Percentiles rank a stretch among this genome's conserved stretches.
phyloP scores from a whole-genome alignment of 1,139 yeast genomes.

The Wickerhamomyces sp. region DNA sequence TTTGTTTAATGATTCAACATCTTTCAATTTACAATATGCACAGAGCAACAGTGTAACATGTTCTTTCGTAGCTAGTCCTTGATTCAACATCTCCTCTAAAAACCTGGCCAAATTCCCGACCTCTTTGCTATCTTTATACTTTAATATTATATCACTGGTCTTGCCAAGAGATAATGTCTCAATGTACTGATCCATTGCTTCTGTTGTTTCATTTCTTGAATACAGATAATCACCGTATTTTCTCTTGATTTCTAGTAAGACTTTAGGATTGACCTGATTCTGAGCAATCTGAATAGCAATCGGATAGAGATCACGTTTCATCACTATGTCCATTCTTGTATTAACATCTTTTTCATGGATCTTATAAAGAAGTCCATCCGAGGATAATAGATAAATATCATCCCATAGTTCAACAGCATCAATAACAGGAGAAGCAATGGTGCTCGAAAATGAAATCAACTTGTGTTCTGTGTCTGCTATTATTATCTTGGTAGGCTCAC shows the following conservation, averaged over 20 bases:
- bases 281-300: constrained; percentile 71
- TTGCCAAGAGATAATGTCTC: constrained; percentile 48
- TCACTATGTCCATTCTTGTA: constrained; percentile 65
- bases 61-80: constrained; percentile 56
- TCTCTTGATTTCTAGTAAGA: constrained; percentile 50
- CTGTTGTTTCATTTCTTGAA: constrained; percentile 57
- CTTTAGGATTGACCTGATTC: constrained; percentile 30
- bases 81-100: constrained; percentile 53
- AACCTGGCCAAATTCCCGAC: constrained; percentile 62
- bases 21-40: constrained; percentile 76
- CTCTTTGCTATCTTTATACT: constrained; percentile 81
- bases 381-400: constrained; percentile 55
- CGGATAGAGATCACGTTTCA: constrained; percentile 65
- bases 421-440: constrained; percentile 58
- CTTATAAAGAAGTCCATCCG: constrained; percentile 72
- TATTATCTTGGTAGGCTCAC: constrained; percentile 45
- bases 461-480: constrained; percentile 67
- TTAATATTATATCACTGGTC: constrained; percentile 74
- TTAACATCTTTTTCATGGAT: constrained; percentile 62
- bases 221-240: constrained; percentile 71
- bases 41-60: constrained; percentile 80
- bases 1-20: constrained; percentile 48
- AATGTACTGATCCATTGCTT: constrained; percentile 67
- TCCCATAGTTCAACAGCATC: constrained; percentile 53
- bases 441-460: constrained; percentile 64